phyloP scores from a whole-genome alignment of 2,329 filamentous ascomycete species.

The Pestalotiopsis sp. region DNA sequence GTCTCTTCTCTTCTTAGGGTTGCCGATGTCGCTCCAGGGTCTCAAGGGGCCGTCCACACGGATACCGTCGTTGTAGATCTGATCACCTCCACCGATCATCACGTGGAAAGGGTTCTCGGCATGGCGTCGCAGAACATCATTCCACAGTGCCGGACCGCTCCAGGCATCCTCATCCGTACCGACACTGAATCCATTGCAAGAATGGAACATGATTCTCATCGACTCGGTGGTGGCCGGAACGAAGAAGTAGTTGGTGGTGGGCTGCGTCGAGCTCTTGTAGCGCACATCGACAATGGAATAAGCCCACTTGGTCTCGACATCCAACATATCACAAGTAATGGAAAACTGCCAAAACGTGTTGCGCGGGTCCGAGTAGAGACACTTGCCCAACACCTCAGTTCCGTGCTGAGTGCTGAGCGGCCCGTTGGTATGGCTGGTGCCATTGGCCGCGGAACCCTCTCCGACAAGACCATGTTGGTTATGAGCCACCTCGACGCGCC shows the following conservation, averaged over 20 bases:
- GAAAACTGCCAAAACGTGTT: constrained; percentile 95
- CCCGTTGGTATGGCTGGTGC: constrained; percentile 31
- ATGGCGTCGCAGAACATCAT: constrained; percentile 85
- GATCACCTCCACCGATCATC: constrained; percentile 92
- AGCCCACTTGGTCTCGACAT: constrained; percentile 72
- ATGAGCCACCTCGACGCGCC: constrained; percentile 34
- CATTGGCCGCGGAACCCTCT: constrained; percentile 30
- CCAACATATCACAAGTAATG: constrained; percentile 72
- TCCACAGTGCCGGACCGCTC: constrained; percentile 92
- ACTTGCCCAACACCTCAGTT: constrained; percentile 49
- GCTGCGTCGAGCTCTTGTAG: constrained; percentile 58
- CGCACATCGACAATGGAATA: constrained; percentile 71
- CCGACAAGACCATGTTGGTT: constrained; percentile 26
- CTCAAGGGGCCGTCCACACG: constrained; percentile 80
- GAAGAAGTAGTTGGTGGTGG: constrained; percentile 71
- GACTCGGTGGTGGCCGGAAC: constrained; percentile 79
- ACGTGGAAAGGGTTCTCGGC: constrained; percentile 84
- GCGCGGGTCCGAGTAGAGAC: constrained; percentile 65
- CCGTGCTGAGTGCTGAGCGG: constrained; percentile 41
- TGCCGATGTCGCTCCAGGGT: constrained; percentile 80
- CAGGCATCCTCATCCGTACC: constrained; percentile 72
- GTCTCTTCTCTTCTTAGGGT: constrained; percentile 77
- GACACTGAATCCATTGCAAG: constrained; percentile 93
- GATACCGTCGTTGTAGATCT: constrained; percentile 95
- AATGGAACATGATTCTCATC: constrained; percentile 99